Conservation (phyloP, 1,284 basidiomycete species). For the Neonothopanus nambi region DNA sequence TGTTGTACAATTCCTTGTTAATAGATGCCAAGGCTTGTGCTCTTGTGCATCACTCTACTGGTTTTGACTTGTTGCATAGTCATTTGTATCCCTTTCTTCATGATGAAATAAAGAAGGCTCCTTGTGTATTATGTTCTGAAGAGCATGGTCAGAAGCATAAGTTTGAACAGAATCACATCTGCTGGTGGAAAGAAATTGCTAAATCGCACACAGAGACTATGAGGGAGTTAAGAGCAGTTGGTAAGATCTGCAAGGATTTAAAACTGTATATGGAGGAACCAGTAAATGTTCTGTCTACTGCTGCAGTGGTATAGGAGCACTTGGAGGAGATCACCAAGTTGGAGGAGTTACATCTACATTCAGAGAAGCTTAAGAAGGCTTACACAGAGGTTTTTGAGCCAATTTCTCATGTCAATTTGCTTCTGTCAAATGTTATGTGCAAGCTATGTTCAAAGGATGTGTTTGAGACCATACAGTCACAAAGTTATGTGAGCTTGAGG, state of each 20-base stretch:
- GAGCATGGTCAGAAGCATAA: too few relatives aligned
- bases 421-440: constrained; percentile 28
- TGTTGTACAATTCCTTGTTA: constrained; percentile 23
- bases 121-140: background rate
- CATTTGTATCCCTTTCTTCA: too few relatives aligned
- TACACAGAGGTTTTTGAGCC: constrained; percentile 17
- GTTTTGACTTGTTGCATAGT: constrained; percentile 25
- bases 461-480: constrained; percentile 14
- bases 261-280: background rate
- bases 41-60: constrained; percentile 19
- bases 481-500: constrained; percentile 17
- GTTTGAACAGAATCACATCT: too few relatives aligned
- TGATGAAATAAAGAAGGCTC: too few relatives aligned
- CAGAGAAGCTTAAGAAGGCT: constrained; percentile 14
- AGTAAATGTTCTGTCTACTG: constrained; percentile 2
- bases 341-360: constrained; percentile 9
- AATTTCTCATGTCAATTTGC: constrained; percentile 12
- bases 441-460: constrained; percentile 26
- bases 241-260: too few relatives aligned
- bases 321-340: constrained; percentile 16
- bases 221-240: too few relatives aligned
- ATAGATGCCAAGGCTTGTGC: constrained; percentile 22
- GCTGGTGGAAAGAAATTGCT: too few relatives aligned
- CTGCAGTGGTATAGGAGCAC: constrained; percentile 12
- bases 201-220: too few relatives aligned